These are phyloP conservation scores for Penicillium arizonense DNA, from an alignment of 495 filamentous ascomycete species.

Conservation along the genomic window DNA sequence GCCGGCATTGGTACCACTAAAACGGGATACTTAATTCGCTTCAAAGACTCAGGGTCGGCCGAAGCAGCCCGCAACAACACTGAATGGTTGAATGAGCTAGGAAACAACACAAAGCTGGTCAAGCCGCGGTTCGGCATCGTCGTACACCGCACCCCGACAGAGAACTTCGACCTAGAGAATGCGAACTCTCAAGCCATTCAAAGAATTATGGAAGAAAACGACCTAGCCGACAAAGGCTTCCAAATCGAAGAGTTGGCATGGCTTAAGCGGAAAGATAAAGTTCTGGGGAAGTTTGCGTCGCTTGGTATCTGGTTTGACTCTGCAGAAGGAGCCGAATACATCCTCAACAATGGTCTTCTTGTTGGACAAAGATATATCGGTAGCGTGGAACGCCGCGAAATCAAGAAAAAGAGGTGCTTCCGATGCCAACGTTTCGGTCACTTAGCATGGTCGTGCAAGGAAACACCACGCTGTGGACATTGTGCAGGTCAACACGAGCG, in stretches of 20 bases:
- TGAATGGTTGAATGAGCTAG: slow-evolving; percentile 9
- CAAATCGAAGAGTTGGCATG: slow-evolving; percentile 22
- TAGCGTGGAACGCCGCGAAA: slow-evolving; percentile 12
- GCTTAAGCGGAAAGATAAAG: slow-evolving; percentile 22
- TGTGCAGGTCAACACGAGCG: slow-evolving; percentile 20
- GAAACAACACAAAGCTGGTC: slow-evolving; percentile 22
- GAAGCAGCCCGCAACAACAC: slow-evolving; percentile 6
- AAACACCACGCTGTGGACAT: slow-evolving; percentile 23
- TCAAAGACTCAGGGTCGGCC: slow-evolving; percentile 17
- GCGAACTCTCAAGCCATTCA: slow-evolving; percentile 6
- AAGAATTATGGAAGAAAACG: slow-evolving; percentile 26
- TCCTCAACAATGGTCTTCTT: slow-evolving; percentile 19
- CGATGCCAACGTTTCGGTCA: slow-evolving; percentile 26
- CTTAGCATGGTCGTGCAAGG: slow-evolving; percentile 27
- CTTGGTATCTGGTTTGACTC: slow-evolving; percentile 25
- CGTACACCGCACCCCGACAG: slow-evolving; percentile 21
- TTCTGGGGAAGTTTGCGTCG: slow-evolving; percentile 15
- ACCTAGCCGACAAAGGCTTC: slow-evolving; percentile 14
- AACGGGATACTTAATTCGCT: slow-evolving; percentile 22
- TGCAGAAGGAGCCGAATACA: slow-evolving; percentile 19
- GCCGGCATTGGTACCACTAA: slow-evolving; percentile 18
- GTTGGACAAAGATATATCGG: slow-evolving; percentile 16
- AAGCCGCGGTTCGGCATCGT: slow-evolving; percentile 18
- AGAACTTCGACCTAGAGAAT: slow-evolving; percentile 19
- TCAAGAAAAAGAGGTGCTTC: slow-evolving; percentile 23